Conservation (phyloP, 2,329 filamentous ascomycete species). For the Pseudodiploospora longispora region DNA sequence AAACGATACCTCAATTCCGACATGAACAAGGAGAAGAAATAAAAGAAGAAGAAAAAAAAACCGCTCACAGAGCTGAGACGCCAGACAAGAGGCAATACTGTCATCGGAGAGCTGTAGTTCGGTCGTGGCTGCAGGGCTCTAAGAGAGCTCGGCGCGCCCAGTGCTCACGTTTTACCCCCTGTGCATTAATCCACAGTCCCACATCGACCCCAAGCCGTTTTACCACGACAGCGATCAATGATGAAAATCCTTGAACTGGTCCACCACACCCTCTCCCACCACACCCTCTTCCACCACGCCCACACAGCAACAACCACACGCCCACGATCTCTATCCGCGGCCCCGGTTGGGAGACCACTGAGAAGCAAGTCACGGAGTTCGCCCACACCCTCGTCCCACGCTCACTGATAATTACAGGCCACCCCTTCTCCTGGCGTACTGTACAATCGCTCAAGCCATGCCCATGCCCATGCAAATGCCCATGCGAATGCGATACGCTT, state of each 20-base stretch:
- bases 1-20: not conserved
- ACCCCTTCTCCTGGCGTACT: too few species aligned
- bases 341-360: not conserved
- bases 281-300: conserved; percentile 5
- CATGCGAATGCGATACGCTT: too few species aligned
- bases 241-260: conserved; percentile 22
- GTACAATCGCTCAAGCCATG: too few species aligned
- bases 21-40: not conserved
- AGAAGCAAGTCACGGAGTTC: too few species aligned
- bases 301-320: conserved; percentile 7
- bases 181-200: conserved; percentile 11
- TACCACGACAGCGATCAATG: conserved; percentile 13
- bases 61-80: conserved; percentile 2
- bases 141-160: conserved; percentile 2
- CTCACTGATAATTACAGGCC: too few species aligned
- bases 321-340: conserved; percentile 13
- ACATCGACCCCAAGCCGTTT: conserved; percentile 13
- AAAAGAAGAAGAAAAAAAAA: not conserved
- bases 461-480: too few species aligned
- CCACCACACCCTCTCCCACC: not conserved
- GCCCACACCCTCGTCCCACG: too few species aligned
- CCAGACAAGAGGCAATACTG: conserved; percentile 1
- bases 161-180: conserved; percentile 12
- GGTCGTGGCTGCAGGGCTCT: conserved; percentile 6
- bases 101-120: conserved; percentile 2